phyloP scores from a whole-genome alignment of 768 basidiomycete species.

The Tremella mesenterica region DNA sequence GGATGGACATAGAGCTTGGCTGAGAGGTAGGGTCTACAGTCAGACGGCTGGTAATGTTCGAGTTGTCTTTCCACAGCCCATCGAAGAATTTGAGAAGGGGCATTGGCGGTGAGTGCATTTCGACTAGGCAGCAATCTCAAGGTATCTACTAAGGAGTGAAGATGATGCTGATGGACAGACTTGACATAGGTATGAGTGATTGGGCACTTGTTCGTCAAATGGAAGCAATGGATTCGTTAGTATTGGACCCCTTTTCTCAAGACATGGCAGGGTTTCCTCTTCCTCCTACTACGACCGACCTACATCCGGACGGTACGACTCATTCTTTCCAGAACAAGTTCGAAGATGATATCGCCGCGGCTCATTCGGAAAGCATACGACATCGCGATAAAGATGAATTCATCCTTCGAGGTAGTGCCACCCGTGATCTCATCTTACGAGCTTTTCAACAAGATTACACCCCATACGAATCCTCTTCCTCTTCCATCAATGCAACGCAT shows the following conservation, averaged over 20 bases:
- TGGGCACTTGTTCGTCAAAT: constrained; percentile 63
- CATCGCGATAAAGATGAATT: constrained; percentile 30
- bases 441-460: constrained; percentile 47
- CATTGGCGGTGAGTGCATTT: constrained; percentile 31
- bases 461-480: constrained; percentile 9
- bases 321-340: background rate
- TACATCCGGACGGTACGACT: background rate
- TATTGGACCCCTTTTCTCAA: constrained; percentile 50
- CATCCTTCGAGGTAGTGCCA: constrained; percentile 60
- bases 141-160: too few species aligned
- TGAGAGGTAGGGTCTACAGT: constrained; percentile 23
- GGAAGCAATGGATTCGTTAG: constrained; percentile 55
- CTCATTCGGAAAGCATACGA: constrained; percentile 7
- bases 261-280: constrained; percentile 15
- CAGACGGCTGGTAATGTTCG: constrained; percentile 17
- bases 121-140: too few species aligned
- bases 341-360: background rate
- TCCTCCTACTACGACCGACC: background rate
- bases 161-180: constrained; percentile 20
- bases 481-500: background rate
- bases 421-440: constrained; percentile 63
- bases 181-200: constrained; percentile 65
- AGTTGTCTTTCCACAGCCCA: constrained; percentile 18
- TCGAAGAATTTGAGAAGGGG: constrained; percentile 13
- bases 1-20: constrained; percentile 3